A percentile compares a stretch with the other conserved stretches of the same genome.
Conservation (phyloP, 495 filamentous ascomycete species). For the Thozetella sp. region DNA sequence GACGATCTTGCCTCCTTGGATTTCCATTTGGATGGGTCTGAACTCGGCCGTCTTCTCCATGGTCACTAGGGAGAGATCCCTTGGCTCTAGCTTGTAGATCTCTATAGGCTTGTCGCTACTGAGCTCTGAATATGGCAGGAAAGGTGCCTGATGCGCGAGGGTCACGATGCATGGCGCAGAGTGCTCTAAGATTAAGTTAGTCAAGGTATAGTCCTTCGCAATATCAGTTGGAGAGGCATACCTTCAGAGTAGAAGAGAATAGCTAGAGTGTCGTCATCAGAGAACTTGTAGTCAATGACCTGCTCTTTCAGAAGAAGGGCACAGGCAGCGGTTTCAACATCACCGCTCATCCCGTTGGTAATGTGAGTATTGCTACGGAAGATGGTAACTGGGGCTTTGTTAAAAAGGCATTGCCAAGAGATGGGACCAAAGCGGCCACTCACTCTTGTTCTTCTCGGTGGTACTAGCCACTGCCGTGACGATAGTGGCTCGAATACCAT, state of each 20-base stretch:
- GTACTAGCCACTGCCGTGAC: slow-evolving; percentile 36
- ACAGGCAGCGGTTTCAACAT: slow-evolving; percentile 25
- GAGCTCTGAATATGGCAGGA: slow-evolving; percentile 11
- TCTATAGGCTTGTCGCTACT: background rate
- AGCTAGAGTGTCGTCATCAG: slow-evolving; percentile 41
- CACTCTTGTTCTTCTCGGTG: slow-evolving; percentile 20
- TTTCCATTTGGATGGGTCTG: slow-evolving; percentile 46
- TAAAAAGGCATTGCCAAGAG: background rate
- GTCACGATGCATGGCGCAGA: slow-evolving; percentile 13
- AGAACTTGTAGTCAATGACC: slow-evolving; percentile 48
- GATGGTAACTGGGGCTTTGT: slow-evolving; percentile 39
- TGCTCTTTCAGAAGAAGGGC: slow-evolving; percentile 38
- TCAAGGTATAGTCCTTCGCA: background rate
- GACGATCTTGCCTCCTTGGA: slow-evolving; percentile 31
- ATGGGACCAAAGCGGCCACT: slow-evolving; percentile 2
- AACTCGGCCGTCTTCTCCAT: slow-evolving; percentile 36
- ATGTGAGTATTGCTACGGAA: slow-evolving; percentile 38
- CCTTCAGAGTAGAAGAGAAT: slow-evolving; percentile 42
- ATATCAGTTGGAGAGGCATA: slow-evolving; percentile 10
- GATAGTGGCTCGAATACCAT: slow-evolving; percentile 19
- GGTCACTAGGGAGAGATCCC: slow-evolving; percentile 15
- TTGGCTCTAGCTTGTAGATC: background rate
- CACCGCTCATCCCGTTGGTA: slow-evolving; percentile 42
- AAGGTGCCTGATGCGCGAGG: slow-evolving; percentile 11
- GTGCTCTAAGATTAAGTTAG: slow-evolving; percentile 18